A percentile compares a stretch with the other conserved stretches of the same genome.
These are phyloP conservation scores for Xylariaceae sp. DNA, from an alignment of 2,329 filamentous ascomycete genomes.

Conservation along the genomic window DNA sequence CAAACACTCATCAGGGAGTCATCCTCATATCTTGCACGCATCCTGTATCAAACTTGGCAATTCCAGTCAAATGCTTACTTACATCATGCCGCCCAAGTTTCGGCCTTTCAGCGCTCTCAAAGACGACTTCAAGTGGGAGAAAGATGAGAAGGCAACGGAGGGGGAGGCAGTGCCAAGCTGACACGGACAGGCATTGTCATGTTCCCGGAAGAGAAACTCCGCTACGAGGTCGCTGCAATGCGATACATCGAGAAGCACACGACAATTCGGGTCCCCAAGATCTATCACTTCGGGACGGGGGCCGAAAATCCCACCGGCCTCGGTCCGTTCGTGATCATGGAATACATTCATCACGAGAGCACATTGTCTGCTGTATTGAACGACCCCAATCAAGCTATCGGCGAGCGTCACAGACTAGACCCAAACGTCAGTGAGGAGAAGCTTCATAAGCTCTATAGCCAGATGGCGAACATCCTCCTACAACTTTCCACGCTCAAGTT, in stretches of 20 bases:
- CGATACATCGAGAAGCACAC: slow-evolving; percentile 30
- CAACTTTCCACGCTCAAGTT: slow-evolving; percentile 33
- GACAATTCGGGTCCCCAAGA: slow-evolving; percentile 31
- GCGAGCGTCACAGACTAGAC: slow-evolving; percentile 29
- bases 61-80: too few species aligned
- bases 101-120: too few species aligned
- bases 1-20: too few species aligned
- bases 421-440: slow-evolving; percentile 30
- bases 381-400: background rate
- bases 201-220: slow-evolving; percentile 34
- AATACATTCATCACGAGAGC: slow-evolving; percentile 29
- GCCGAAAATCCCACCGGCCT: slow-evolving; percentile 30
- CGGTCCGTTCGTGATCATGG: slow-evolving; percentile 36
- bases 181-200: slow-evolving; percentile 17
- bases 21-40: too few species aligned
- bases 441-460: slow-evolving; percentile 32
- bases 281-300: slow-evolving; percentile 29
- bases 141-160: too few species aligned
- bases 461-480: slow-evolving; percentile 38
- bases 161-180: too few species aligned
- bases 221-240: slow-evolving; percentile 33
- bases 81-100: too few species aligned
- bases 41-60: too few species aligned
- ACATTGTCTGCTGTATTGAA: slow-evolving; percentile 23
- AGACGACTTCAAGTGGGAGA: too few species aligned